Conservation (phyloP, 2,329 filamentous ascomycete genomes). For the Verticillium alfalfae region DNA sequence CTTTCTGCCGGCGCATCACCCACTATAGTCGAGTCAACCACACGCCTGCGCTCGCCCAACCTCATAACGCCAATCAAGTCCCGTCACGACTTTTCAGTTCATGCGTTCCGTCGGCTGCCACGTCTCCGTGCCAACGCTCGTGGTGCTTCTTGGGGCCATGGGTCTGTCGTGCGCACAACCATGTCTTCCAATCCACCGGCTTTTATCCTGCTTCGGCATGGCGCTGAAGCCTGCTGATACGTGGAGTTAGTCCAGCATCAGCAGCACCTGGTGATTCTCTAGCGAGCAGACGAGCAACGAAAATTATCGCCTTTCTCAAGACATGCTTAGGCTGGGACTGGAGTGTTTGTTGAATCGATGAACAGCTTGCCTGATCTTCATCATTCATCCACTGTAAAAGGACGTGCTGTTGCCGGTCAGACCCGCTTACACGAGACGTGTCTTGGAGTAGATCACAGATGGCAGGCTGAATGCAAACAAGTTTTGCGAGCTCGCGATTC, state of each 20-base stretch:
- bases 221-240: too few species aligned
- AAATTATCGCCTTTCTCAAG: too few species aligned
- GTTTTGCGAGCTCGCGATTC: too few species aligned
- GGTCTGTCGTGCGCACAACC: constrained; percentile 24
- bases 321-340: too few species aligned
- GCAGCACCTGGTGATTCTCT: constrained; percentile 16
- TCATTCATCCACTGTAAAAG: too few species aligned
- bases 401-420: too few species aligned
- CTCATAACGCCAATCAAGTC: constrained; percentile 51
- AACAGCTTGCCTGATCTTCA: too few species aligned
- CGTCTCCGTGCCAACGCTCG: constrained; percentile 36
- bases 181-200: constrained; percentile 45
- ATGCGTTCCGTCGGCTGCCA: constrained; percentile 41
- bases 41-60: constrained; percentile 49
- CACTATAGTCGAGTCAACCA: background rate
- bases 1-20: background rate
- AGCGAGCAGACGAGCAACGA: too few species aligned
- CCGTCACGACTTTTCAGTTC: constrained; percentile 45
- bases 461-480: too few species aligned
- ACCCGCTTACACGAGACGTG: too few species aligned
- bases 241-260: constrained; percentile 30
- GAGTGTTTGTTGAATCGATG: too few species aligned
- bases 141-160: constrained; percentile 28
- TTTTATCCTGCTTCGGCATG: constrained; percentile 34
- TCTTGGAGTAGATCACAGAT: too few species aligned